Base-by-base conservation (phyloP, 2,329 filamentous ascomycete genomes). In the Chaetomium strumarium region DNA sequence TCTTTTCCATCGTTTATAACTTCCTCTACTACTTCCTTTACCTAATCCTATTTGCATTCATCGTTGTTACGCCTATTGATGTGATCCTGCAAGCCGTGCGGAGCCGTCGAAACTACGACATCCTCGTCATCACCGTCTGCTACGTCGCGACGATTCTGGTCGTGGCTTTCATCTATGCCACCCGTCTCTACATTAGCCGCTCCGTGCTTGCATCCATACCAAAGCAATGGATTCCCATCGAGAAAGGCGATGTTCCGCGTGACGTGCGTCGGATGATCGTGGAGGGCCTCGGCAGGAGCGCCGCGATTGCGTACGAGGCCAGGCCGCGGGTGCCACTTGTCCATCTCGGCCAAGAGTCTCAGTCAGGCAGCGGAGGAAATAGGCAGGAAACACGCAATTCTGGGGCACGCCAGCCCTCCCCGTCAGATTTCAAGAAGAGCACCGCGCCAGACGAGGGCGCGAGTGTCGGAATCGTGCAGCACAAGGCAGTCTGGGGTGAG, bases 151-250 rank as follows among this genome's bases (percentile, higher is more conserved):
- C 89, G 13, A 74, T 86, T 42, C 56, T 88, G 42, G 71, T 90
- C 49, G 80, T 89, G 40, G 69, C 81, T 41, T 82, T 95, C 62
- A 81, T 96, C 63, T 96, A 95, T 68, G 79, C 84, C 51, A 81
- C 84, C 49, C 79, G 93, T n/a, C 79, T 96, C 17, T 96, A 92
- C 70, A 88, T 92, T 49, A 95, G 89, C 64, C 83, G 88, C 57
- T 86, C 79, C 42, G 83, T 88, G 9, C 77, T 97, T 9, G 81
- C 84, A 16, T 84, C 82, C 4, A 96, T 99, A 54, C 93, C 93
- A 1, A 93, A 92, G 68, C 75, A 81, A 49, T 95, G 88, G 79
- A 80, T 96, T 14, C 91, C 91, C 0, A 77, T 96, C 57, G 89
- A 93, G 61, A 88, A 89, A 66, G 87, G 86, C 58, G 90, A 96